Conservation (phyloP, 139 green algal genomes). For the Tetraselmis striata region DNA sequence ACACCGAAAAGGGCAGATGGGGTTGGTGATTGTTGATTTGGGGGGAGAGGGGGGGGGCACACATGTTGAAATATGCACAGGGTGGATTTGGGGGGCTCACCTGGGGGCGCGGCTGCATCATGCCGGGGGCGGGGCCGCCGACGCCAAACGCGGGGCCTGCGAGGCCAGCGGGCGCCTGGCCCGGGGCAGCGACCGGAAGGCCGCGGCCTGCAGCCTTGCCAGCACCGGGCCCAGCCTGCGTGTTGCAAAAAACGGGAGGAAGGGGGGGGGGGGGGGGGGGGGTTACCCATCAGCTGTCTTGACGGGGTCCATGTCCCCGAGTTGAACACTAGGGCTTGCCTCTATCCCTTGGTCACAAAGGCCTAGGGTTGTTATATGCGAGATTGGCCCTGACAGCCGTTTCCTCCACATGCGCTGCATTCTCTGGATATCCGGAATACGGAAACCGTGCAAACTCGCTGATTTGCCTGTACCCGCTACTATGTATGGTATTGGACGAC, state of each 20-base stretch:
- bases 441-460: too few relatives aligned
- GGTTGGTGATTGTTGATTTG: not conserved
- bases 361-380: too few relatives aligned
- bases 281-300: too few relatives aligned
- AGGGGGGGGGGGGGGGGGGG: not conserved
- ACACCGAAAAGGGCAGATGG: not conserved
- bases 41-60: too few relatives aligned
- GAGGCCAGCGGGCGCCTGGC: slow-evolving; percentile 72
- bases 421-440: too few relatives aligned
- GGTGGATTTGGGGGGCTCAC: too few relatives aligned
- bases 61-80: not conserved
- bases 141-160: slow-evolving; percentile 78
- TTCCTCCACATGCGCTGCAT: slow-evolving; percentile 1
- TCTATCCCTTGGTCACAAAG: too few relatives aligned
- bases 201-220: slow-evolving; percentile 73
- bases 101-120: slow-evolving; percentile 87
- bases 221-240: slow-evolving; percentile 64
- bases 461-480: too few relatives aligned
- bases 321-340: too few relatives aligned
- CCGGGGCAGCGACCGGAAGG: slow-evolving; percentile 62
- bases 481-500: too few relatives aligned
- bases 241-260: not conserved
- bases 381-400: not conserved
- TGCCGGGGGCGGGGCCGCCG: slow-evolving; percentile 74
- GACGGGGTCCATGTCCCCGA: too few relatives aligned